These are phyloP conservation scores for Calonectria naviculata DNA, from an alignment of 2,329 filamentous ascomycete genomes.

Conservation along the genomic window DNA sequence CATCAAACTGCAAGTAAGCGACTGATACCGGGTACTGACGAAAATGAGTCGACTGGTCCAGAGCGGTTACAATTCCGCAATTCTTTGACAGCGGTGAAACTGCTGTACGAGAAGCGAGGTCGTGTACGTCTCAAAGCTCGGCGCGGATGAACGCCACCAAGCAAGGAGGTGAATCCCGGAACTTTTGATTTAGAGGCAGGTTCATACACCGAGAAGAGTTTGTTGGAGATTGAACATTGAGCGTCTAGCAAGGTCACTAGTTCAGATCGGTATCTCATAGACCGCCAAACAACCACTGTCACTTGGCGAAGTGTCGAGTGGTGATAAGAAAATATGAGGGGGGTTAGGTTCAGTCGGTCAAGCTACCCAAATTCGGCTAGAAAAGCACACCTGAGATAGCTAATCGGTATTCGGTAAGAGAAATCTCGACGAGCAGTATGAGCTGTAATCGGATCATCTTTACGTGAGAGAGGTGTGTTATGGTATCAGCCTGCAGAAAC, in stretches of 20 bases:
- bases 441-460: constrained; percentile 1
- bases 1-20: neutral
- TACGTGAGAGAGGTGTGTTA: neutral
- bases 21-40: neutral
- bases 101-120: neutral
- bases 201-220: constrained; percentile 3
- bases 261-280: neutral
- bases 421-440: neutral
- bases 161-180: constrained; percentile 13
- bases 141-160: constrained; percentile 16
- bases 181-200: neutral
- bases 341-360: neutral
- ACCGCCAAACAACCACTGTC: neutral
- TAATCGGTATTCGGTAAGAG: neutral
- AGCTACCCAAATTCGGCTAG: neutral
- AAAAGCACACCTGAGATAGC: neutral
- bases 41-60: constrained; percentile 6
- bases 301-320: neutral
- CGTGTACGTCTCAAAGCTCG: neutral
- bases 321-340: neutral
- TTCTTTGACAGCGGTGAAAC: neutral
- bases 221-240: constrained; percentile 27
- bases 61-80: constrained; percentile 6
- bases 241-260: neutral
- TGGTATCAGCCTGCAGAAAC: neutral